Base-by-base conservation (phyloP, 2,329 filamentous ascomycete genomes). In the Hymenoscyphus linearis region DNA sequence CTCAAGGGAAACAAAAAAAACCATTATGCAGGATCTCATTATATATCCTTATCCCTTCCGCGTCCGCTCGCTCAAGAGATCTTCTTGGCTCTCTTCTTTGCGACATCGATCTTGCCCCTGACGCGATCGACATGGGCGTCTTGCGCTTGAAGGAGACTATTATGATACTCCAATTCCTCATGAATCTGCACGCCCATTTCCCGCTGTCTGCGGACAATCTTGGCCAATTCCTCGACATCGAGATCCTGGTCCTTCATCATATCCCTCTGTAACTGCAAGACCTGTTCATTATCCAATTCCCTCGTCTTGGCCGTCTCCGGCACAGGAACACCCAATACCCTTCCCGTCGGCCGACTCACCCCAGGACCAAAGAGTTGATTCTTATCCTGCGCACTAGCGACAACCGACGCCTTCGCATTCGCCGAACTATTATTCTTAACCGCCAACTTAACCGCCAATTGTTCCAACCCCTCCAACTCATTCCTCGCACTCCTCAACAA, bases 151-250 rank as follows among this genome's bases (percentile, higher is more conserved):
- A 95, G 77, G 82, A 91, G 84, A 72, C 85, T 81, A 59, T 85
- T 88, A 77, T 93, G 89, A 66, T 84, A 75, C 58, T 85, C 82
- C 60, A 93, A 80, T 77, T 93, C 90, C 56, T 86, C 82, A 65
- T 90, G 83, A 70, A 95, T 93, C 60, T 85, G 82, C 54, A 90
- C 77, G 0, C 90, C 90, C 83, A 93, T 90, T 74, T 92, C 87
- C 70, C 84, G 87, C 77, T 93, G 88, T 62, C 88, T 78, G 55
- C 85, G 78, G 54, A 93, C 86, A 55, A 91, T 86, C 65, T 84
- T 85, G 1, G 83, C 81, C 60, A 95, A 76, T 67, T 85, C 80
- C 18, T 88, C 82, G 2, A 95, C 82, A 67, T 90, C 87, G 68
- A 86, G 74, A 66, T 95, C 90, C 70, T 96, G 90, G 66, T 89